Conservation (phyloP, 352 stramenopile genomes). For the Pythium chondricola region DNA sequence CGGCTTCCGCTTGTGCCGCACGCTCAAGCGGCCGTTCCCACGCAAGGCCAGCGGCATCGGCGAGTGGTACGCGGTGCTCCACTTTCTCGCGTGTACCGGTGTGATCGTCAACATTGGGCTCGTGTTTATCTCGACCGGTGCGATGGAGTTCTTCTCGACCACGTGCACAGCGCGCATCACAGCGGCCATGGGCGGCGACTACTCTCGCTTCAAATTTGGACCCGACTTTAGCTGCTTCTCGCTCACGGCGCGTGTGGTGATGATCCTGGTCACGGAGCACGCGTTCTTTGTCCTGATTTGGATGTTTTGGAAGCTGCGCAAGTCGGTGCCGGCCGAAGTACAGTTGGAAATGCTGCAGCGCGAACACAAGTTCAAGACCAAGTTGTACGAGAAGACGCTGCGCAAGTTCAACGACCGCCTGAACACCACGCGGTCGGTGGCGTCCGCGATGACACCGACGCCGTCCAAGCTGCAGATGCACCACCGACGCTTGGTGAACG, state of each 20-base stretch:
- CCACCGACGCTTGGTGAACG: too few relatives aligned
- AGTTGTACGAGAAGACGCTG: conserved; percentile 44
- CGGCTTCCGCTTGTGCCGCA: conserved; percentile 65
- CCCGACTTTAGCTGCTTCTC: conserved; percentile 74
- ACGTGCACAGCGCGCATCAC: conserved; percentile 47
- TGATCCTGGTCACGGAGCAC: conserved; percentile 77
- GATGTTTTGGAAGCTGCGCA: conserved; percentile 61
- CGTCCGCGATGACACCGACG: not conserved
- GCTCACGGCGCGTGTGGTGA: conserved; percentile 66
- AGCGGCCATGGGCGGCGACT: conserved; percentile 47
- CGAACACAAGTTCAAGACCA: conserved; percentile 70
- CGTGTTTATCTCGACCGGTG: conserved; percentile 72
- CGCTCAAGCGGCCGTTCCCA: conserved; percentile 65
- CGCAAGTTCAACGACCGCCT: conserved; percentile 10
- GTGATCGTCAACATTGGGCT: conserved; percentile 75
- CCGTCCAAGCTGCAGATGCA: not conserved
- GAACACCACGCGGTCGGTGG: not conserved
- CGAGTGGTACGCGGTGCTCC: conserved; percentile 66
- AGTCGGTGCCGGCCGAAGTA: conserved; percentile 49
- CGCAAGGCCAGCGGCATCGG: conserved; percentile 67
- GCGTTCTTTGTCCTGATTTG: conserved; percentile 49
- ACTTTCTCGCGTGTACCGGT: conserved; percentile 55
- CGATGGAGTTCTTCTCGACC: conserved; percentile 65
- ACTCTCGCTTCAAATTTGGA: conserved; percentile 59
- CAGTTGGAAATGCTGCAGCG: conserved; percentile 61